Conservation (phyloP, 257 asterid species). For the Solanum megistacrolobum region DNA sequence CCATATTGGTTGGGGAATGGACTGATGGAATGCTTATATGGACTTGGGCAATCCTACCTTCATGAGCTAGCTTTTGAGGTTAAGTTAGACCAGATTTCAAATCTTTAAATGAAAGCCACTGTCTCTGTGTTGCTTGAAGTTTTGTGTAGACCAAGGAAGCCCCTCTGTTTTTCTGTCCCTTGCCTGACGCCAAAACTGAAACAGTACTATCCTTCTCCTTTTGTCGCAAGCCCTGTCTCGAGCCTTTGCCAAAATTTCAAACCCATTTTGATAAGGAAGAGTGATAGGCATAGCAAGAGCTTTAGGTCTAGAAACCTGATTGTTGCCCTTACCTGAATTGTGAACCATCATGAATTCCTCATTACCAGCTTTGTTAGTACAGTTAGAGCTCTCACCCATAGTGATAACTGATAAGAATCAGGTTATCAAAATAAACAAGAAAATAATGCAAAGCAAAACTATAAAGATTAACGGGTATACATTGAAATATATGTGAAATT, state of each 20-base stretch:
- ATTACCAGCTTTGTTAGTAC: background rate
- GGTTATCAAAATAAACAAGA: background rate
- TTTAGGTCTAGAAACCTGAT: background rate
- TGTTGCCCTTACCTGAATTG: background rate
- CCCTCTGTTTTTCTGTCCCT: background rate
- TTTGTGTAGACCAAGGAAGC: background rate
- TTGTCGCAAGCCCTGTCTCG: background rate
- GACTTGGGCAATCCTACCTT: background rate
- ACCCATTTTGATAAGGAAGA: background rate
- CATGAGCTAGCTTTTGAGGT: background rate
- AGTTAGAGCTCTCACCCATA: background rate
- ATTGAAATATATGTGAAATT: background rate
- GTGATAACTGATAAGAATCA: background rate
- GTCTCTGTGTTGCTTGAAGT: background rate
- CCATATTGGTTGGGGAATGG: background rate
- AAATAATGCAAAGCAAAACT: background rate
- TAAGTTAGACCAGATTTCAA: background rate
- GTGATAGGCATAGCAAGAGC: background rate
- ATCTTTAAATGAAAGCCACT: background rate
- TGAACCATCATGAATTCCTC: background rate
- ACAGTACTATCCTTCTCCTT: background rate
- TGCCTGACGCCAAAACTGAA: background rate
- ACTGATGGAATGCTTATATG: background rate
- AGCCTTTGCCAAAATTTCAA: background rate
- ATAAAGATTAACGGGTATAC: background rate